phyloP scores from a whole-genome alignment of 2,329 filamentous ascomycete species.

The Fusarium sp. region DNA sequence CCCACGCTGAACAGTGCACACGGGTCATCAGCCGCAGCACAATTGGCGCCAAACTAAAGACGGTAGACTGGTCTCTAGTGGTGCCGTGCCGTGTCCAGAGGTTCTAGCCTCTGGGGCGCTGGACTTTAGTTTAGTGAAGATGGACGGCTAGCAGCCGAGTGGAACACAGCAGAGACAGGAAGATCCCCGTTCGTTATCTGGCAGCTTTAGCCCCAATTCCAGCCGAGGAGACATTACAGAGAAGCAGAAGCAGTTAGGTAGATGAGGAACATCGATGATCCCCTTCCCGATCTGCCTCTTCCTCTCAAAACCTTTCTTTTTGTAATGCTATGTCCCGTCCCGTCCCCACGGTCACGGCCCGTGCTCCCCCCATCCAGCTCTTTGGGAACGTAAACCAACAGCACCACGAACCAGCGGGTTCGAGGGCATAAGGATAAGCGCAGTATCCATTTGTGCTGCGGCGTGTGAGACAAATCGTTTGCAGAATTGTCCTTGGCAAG shows the following conservation, averaged over 20 bases:
- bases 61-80: conserved; percentile 6
- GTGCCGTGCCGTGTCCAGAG: not conserved
- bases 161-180: not conserved
- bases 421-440: not conserved
- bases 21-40: not conserved
- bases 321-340: not conserved
- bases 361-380: conserved; percentile 11
- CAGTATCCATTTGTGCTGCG: not conserved
- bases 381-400: conserved; percentile 3
- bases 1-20: conserved; percentile 10
- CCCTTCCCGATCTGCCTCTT: not conserved
- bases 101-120: conserved; percentile 2
- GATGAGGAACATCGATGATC: conserved; percentile 26
- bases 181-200: not conserved
- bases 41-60: conserved; percentile 9
- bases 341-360: conserved; percentile 6
- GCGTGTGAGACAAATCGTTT: not conserved
- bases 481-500: not conserved
- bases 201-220: conserved; percentile 1
- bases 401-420: not conserved
- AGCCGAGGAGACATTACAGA: not conserved
- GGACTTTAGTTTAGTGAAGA: not conserved
- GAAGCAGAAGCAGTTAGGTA: not conserved
- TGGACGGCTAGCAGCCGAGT: not conserved
- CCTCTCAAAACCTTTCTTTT: not conserved